A percentile compares a stretch with the other conserved stretches of the same genome.
Evolutionary conservation across 164 flowering plant genomes (phyloP).

Genomic region (Magnolia kwangsiensis): DNA sequence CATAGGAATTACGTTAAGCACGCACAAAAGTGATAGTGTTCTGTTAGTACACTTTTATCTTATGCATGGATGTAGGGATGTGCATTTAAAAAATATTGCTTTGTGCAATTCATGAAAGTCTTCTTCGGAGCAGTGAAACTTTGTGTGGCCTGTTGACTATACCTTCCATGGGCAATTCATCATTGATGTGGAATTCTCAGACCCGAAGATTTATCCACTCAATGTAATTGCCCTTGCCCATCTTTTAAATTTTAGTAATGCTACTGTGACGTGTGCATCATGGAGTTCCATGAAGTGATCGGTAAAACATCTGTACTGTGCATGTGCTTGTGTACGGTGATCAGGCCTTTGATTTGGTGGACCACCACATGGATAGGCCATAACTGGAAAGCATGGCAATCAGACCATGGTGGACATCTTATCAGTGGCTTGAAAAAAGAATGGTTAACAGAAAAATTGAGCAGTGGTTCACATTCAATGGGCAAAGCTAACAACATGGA

Average conservation of each 20-base stretch:
- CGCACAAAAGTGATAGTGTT: background rate
- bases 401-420: too few species aligned
- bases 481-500: too few species aligned
- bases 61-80: conserved; percentile 7
- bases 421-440: too few species aligned
- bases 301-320: background rate
- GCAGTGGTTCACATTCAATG: too few species aligned
- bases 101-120: conserved; percentile 74
- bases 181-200: conserved; percentile 90
- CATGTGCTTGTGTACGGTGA: background rate
- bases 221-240: conserved; percentile 42
- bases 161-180: conserved; percentile 65
- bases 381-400: too few species aligned
- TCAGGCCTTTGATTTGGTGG: background rate
- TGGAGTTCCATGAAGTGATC: background rate
- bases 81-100: background rate
- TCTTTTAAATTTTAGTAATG: background rate
- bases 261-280: background rate
- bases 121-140: conserved; percentile 64
- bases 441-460: too few species aligned
- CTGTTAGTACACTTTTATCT: background rate
- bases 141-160: conserved; percentile 78
- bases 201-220: conserved; percentile 57
- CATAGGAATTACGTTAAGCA: background rate
- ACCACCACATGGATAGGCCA: background rate